Base-by-base conservation (phyloP, 345 rosid species). In the Gossypium thurberi region DNA sequence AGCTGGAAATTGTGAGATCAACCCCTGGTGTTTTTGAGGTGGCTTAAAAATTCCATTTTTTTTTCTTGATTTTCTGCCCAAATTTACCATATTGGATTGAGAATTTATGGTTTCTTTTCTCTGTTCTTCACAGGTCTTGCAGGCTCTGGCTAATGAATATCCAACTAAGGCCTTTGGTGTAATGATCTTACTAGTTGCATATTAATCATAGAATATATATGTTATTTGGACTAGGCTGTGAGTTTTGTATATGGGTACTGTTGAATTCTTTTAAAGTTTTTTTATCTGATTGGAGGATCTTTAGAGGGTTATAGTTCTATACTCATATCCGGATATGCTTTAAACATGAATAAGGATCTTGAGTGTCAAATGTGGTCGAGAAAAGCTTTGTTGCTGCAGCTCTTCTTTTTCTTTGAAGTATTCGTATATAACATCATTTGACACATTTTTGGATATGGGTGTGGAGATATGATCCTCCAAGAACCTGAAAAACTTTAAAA, bases 11-110 rank as follows among this genome's bases (percentile, higher is more conserved):
- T 73, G 87, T 85, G 57, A 70, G 80, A 77, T 83, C 92, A 40
- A 86, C 92, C 28, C 90, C 87, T 73, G 83, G 86, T 69, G 92
- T 83, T 65, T 83, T 84, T 74, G 83, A 88, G 90, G 89, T 88
- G 74, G 74, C 80, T 62, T 52, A 33, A 23, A 42, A 43, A 56
- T 15, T 28, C 57, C 8, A 23, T 2, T 48, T 57, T 55, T 53
- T 46, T 10, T 37, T 73, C 66, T 23, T 26, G 33, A 17, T 40
- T 61, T 62, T 40, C n/a, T 43, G 8, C 55, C 5, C 12, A 8
- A 23, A 11, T 59, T 56, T 8, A 9, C 52, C 17, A 48, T 15
- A 25, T 13, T 40, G 37, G 40, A 20, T 42, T 74, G 46, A 50
- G 56, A 71, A 21, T 65, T 58, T 66, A 25, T 26, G 4, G 58